These are phyloP conservation scores for Botrytis medusae DNA, from an alignment of 2,329 filamentous ascomycete genomes.

Conservation along the genomic window DNA sequence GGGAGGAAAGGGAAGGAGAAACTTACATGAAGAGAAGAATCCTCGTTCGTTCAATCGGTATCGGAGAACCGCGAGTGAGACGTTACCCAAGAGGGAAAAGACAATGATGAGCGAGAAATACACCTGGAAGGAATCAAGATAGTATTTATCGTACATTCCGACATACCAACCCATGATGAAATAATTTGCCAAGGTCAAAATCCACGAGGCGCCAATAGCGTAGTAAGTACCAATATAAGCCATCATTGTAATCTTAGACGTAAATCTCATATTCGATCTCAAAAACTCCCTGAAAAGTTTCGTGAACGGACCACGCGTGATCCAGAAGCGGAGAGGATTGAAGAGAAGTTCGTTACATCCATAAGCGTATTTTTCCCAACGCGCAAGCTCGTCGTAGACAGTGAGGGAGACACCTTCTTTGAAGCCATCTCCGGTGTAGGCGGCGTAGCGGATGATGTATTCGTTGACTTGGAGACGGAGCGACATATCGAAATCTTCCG, in stretches of 20 bases:
- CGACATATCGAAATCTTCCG: constrained; percentile 81
- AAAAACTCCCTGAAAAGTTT: constrained; percentile 74
- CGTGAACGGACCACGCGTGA: constrained; percentile 73
- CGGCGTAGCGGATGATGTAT: constrained; percentile 70
- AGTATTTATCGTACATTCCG: constrained; percentile 76
- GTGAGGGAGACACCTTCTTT: constrained; percentile 82
- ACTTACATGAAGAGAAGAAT: constrained; percentile 13
- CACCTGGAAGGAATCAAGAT: constrained; percentile 74
- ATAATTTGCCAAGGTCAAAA: constrained; percentile 72
- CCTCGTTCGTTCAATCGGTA: constrained; percentile 65
- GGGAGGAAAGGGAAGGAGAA: neutral
- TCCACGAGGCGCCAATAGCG: constrained; percentile 73
- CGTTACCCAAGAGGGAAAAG: constrained; percentile 60
- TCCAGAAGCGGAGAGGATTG: constrained; percentile 73
- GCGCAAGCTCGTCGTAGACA: constrained; percentile 79
- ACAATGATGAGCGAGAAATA: constrained; percentile 80
- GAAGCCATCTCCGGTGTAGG: constrained; percentile 74
- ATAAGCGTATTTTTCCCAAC: constrained; percentile 87
- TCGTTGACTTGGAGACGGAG: constrained; percentile 71
- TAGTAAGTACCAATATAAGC: constrained; percentile 81
- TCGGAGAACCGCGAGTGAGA: constrained; percentile 69
- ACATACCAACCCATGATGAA: constrained; percentile 76
- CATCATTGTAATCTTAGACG: constrained; percentile 73
- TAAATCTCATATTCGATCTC: constrained; percentile 71
- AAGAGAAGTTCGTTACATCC: constrained; percentile 82